Percentiles rank a stretch among this genome's conserved stretches.
These are phyloP conservation scores for Lignosus rhinocerotis DNA, from an alignment of 1,284 basidiomycete genomes.

Conservation along the genomic window DNA sequence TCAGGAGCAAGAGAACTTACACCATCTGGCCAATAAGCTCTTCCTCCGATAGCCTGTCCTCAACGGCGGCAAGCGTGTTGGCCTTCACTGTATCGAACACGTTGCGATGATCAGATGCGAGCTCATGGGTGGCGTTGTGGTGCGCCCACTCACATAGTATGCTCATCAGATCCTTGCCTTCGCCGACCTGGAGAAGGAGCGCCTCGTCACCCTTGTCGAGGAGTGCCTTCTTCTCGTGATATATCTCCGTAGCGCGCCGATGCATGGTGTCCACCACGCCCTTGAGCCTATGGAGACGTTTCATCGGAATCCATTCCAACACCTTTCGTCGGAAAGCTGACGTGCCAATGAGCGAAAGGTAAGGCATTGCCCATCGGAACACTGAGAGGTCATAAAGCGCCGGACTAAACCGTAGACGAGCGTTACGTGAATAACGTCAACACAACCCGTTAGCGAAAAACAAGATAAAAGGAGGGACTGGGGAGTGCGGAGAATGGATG, in stretches of 20 bases:
- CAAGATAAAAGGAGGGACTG: neutral
- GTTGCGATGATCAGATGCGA: conserved; percentile 4
- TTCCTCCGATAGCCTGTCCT: conserved; percentile 31
- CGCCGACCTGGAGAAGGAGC: conserved; percentile 29
- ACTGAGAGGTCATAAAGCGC: conserved; percentile 22
- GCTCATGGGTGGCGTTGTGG: conserved; percentile 9
- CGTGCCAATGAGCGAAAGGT: conserved; percentile 20
- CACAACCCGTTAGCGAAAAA: neutral
- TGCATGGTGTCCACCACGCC: conserved; percentile 29
- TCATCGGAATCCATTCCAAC: conserved; percentile 25
- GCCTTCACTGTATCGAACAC: conserved; percentile 29
- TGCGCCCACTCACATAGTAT: conserved; percentile 30
- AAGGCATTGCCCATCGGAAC: conserved; percentile 22
- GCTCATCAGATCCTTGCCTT: conserved; percentile 36
- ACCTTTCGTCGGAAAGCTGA: conserved; percentile 24
- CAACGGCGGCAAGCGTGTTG: conserved; percentile 30
- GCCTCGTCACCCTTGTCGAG: conserved; percentile 31
- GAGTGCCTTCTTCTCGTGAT: conserved; percentile 27
- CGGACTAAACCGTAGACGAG: conserved; percentile 9
- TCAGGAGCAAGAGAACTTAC: conserved; percentile 12
- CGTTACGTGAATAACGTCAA: neutral
- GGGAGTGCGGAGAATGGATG: neutral
- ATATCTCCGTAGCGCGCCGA: conserved; percentile 23
- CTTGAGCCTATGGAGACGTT: conserved; percentile 23
- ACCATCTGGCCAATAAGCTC: conserved; percentile 29